These are phyloP conservation scores for Vigna mungo DNA, from an alignment of 306 rosid species.

Conservation along the genomic window DNA sequence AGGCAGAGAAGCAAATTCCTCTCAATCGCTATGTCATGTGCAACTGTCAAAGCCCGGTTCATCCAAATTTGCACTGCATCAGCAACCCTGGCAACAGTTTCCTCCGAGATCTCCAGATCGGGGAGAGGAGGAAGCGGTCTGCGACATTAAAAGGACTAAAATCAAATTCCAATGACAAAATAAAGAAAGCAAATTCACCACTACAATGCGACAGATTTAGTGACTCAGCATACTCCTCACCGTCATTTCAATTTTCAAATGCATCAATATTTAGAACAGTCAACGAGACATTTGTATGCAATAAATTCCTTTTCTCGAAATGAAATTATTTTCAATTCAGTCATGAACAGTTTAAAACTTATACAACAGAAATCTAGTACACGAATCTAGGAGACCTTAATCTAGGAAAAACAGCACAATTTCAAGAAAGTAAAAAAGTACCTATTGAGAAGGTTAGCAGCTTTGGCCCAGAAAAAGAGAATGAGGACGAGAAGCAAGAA, in stretches of 20 bases:
- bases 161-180: constrained; percentile 29
- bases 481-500: constrained; percentile 82
- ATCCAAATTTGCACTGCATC: constrained; percentile 70
- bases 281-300: constrained; percentile 2
- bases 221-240: neutral
- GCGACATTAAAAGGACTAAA: constrained; percentile 37
- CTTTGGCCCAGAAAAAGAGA: constrained; percentile 93
- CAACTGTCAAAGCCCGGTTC: constrained; percentile 68
- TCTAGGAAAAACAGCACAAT: constrained; percentile 1
- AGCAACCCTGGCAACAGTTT: constrained; percentile 60
- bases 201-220: neutral
- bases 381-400: neutral
- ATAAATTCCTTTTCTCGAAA: neutral
- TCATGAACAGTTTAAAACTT: neutral
- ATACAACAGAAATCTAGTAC: neutral
- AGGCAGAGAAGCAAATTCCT: constrained; percentile 73
- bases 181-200: neutral
- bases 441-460: constrained; percentile 97
- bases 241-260: neutral
- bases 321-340: neutral
- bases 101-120: constrained; percentile 90
- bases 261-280: neutral
- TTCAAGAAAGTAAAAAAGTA: constrained; percentile 24
- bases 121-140: constrained; percentile 99
- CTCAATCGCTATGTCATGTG: constrained; percentile 80